phyloP scores from a whole-genome alignment of 2,329 filamentous ascomycete genomes.

The Claviceps arundinis region DNA sequence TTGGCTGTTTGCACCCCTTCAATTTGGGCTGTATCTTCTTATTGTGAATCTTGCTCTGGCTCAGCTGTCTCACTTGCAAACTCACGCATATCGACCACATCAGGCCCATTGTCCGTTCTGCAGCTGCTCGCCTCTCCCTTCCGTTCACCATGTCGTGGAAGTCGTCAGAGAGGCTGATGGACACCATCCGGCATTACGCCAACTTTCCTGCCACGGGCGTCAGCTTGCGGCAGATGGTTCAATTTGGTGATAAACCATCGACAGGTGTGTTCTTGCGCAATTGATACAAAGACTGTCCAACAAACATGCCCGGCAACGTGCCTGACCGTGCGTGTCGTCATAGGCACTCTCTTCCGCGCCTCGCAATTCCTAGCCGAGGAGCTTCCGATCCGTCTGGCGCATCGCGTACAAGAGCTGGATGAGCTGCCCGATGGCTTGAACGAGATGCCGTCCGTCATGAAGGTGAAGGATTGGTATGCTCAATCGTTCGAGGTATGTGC shows the following conservation, averaged over 20 bases:
- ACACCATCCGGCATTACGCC: constrained; percentile 94
- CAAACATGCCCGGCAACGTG: not conserved
- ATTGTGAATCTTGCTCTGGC: not conserved
- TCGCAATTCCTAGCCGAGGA: constrained; percentile 98
- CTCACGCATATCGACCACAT: not conserved
- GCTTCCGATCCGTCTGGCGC: constrained; percentile 88
- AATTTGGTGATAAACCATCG: constrained; percentile 90
- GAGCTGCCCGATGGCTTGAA: constrained; percentile 89
- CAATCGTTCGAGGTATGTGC: constrained; percentile 87
- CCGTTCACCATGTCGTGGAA: constrained; percentile 73
- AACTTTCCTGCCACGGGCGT: constrained; percentile 94
- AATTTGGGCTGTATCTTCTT: not conserved
- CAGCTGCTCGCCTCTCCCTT: constrained; percentile 1
- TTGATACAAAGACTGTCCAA: constrained; percentile 33
- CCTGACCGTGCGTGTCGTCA: constrained; percentile 3
- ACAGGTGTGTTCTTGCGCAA: constrained; percentile 47
- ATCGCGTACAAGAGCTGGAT: constrained; percentile 87
- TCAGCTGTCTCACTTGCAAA: not conserved
- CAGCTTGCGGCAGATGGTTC: constrained; percentile 96
- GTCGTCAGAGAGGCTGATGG: constrained; percentile 79
- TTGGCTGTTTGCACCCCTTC: not conserved
- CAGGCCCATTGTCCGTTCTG: not conserved
- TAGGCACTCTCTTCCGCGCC: constrained; percentile 89
- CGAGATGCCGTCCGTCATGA: constrained; percentile 93
- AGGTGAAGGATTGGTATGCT: constrained; percentile 95